Percentiles rank a stretch among this genome's conserved stretches.
phyloP scores from a whole-genome alignment of 768 basidiomycete species.

The Chalciporus pseudorubinellus region DNA sequence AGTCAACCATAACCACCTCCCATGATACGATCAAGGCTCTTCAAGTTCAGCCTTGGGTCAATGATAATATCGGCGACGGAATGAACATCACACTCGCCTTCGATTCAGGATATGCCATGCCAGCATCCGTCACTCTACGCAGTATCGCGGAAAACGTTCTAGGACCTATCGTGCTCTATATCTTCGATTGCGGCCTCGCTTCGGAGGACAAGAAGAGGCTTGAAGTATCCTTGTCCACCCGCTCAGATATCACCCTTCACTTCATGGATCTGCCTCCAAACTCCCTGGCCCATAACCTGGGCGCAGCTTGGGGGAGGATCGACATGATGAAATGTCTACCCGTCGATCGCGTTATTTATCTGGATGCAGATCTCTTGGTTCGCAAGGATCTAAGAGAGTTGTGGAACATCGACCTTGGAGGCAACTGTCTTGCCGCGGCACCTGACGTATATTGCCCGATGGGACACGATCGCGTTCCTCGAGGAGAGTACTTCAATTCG shows the following conservation, averaged over 20 bases:
- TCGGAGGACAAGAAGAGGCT: slow-evolving; percentile 32
- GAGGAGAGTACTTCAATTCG: slow-evolving; percentile 46
- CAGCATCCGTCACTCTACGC: slow-evolving; percentile 44
- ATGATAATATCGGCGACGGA: slow-evolving; percentile 36
- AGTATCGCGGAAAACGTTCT: slow-evolving; percentile 36
- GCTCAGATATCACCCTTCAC: slow-evolving; percentile 33
- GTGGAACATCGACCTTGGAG: slow-evolving; percentile 44
- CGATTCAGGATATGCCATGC: slow-evolving; percentile 42
- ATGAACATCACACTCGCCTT: slow-evolving; percentile 43
- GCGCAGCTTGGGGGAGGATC: slow-evolving; percentile 45
- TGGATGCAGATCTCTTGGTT: slow-evolving; percentile 49
- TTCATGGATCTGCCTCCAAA: slow-evolving; percentile 37
- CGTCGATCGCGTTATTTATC: slow-evolving; percentile 46
- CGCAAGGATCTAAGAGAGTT: slow-evolving; percentile 35
- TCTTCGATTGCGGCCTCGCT: slow-evolving; percentile 43
- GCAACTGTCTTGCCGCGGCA: slow-evolving; percentile 39
- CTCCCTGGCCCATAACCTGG: slow-evolving; percentile 23
- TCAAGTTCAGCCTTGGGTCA: no score
- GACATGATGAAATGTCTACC: slow-evolving; percentile 42
- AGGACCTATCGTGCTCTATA: slow-evolving; percentile 42
- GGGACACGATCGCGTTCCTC: slow-evolving; percentile 36
- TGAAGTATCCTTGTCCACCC: slow-evolving; percentile 19
- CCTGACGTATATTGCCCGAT: slow-evolving; percentile 45
- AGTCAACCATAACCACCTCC: background rate
- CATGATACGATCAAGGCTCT: background rate